These are phyloP conservation scores for Hygrocybe coccinea DNA, from an alignment of 768 basidiomycete genomes.

Conservation along the genomic window DNA sequence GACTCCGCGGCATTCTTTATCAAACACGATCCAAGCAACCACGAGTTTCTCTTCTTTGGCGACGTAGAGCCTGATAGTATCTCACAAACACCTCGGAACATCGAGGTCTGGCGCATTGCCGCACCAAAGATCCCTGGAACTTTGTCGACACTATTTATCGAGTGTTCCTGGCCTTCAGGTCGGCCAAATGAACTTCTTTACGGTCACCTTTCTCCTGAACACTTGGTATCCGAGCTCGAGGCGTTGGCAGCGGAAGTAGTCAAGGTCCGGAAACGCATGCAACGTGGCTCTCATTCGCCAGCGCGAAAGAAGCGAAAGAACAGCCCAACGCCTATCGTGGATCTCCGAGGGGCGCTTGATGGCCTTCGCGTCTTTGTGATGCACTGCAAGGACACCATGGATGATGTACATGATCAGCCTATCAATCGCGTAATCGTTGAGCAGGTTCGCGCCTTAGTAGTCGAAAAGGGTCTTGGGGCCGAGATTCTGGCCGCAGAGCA, in stretches of 20 bases:
- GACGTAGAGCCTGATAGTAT: constrained; percentile 87
- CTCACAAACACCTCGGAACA: constrained; percentile 53
- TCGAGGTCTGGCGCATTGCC: constrained; percentile 74
- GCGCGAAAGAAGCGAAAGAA: constrained; percentile 37
- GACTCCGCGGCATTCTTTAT: constrained; percentile 84
- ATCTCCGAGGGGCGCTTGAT: constrained; percentile 47
- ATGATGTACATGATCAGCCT: constrained; percentile 43
- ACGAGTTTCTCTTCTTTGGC: constrained; percentile 89
- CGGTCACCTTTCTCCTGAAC: constrained; percentile 83
- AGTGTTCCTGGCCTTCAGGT: constrained; percentile 84
- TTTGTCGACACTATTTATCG: constrained; percentile 83
- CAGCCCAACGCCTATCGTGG: constrained; percentile 24
- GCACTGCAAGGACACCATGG: constrained; percentile 79
- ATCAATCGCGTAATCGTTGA: constrained; percentile 64
- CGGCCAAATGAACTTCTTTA: constrained; percentile 64
- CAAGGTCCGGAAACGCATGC: constrained; percentile 32
- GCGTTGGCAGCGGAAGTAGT: constrained; percentile 66
- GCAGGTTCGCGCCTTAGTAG: constrained; percentile 64
- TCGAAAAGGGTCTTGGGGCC: constrained; percentile 59
- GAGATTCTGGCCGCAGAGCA: constrained; percentile 67
- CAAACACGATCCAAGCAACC: constrained; percentile 52
- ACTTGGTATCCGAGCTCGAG: constrained; percentile 70
- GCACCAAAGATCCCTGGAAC: constrained; percentile 67
- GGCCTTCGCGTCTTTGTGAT: constrained; percentile 73
- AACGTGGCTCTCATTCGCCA: constrained; percentile 19